A percentile compares a stretch with the other conserved stretches of the same genome.
Evolutionary conservation across 192 early-diverging fungal genomes (phyloP).

Genomic region (Phlyctochytrium planicorne): DNA sequence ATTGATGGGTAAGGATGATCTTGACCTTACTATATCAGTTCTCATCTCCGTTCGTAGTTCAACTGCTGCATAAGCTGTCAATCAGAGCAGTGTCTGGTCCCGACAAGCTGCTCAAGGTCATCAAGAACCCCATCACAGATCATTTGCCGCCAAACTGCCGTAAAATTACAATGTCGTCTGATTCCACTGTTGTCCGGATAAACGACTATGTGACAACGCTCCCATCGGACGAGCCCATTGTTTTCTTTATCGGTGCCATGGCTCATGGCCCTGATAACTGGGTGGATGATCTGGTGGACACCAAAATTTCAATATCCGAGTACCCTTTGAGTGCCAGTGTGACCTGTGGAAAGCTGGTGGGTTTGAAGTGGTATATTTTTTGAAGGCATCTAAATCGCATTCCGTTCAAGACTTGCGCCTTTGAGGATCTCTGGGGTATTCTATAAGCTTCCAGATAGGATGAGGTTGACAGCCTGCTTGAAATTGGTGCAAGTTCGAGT

Average conservation of each 20-base stretch:
- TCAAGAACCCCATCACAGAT: conserved; percentile 97
- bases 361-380: background rate
- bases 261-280: conserved; percentile 95
- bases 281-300: conserved; percentile 93
- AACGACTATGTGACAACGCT: conserved; percentile 80
- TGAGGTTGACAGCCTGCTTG: conserved; percentile 62
- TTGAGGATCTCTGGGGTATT: conserved; percentile 85
- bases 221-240: conserved; percentile 75
- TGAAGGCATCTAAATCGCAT: background rate
- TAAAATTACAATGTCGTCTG: conserved; percentile 85
- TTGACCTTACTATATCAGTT: background rate
- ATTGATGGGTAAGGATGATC: conserved; percentile 75
- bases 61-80: conserved; percentile 95
- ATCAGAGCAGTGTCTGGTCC: conserved; percentile 89
- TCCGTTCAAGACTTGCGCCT: conserved; percentile 53
- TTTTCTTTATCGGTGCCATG: conserved; percentile 94
- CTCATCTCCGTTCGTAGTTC: conserved; percentile 54
- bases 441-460: conserved; percentile 34
- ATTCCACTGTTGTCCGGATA: conserved; percentile 75
- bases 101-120: conserved; percentile 93
- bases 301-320: conserved; percentile 96
- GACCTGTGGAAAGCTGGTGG: conserved; percentile 90
- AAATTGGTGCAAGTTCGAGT: conserved; percentile 64
- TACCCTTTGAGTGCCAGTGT: conserved; percentile 96
- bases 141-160: conserved; percentile 86